These are phyloP conservation scores for Cercospora brassicicola DNA, from an alignment of 2,329 filamentous ascomycete genomes.

Conservation along the genomic window DNA sequence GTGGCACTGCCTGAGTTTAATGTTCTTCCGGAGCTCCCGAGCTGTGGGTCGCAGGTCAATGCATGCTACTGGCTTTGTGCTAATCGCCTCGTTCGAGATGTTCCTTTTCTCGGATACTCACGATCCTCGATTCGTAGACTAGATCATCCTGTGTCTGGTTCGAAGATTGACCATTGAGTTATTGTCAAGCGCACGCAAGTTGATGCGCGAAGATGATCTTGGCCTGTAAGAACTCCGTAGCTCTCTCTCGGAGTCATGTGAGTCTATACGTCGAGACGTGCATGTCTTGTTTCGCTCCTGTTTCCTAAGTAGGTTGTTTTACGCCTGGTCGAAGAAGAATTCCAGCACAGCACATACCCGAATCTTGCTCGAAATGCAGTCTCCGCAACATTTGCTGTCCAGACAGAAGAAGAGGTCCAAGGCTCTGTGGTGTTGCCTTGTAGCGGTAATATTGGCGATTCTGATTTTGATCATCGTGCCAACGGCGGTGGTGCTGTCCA, in stretches of 20 bases:
- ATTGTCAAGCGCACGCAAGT: background rate
- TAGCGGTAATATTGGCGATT: constrained; percentile 1
- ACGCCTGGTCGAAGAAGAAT: background rate
- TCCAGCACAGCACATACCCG: background rate
- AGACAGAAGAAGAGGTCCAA: constrained; percentile 5
- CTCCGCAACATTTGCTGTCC: background rate
- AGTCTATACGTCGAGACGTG: background rate
- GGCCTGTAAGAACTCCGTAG: background rate
- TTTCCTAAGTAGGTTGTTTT: background rate
- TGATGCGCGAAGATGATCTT: background rate
- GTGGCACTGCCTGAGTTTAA: background rate
- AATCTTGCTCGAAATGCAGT: constrained; percentile 1
- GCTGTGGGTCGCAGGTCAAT: background rate
- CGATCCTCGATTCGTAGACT: background rate
- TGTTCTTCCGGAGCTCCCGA: background rate
- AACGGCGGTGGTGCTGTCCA: constrained; percentile 20
- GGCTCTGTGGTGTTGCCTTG: constrained; percentile 1
- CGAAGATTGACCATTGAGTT: background rate
- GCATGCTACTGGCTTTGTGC: background rate
- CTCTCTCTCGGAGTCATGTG: background rate
- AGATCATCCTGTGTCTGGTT: background rate
- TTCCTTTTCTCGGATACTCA: background rate
- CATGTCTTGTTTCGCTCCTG: background rate
- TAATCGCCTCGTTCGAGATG: background rate
- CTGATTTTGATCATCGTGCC: constrained; percentile 24